These are phyloP conservation scores for Candida sonorensis DNA, from an alignment of 805 yeast species.

Conservation along the genomic window DNA sequence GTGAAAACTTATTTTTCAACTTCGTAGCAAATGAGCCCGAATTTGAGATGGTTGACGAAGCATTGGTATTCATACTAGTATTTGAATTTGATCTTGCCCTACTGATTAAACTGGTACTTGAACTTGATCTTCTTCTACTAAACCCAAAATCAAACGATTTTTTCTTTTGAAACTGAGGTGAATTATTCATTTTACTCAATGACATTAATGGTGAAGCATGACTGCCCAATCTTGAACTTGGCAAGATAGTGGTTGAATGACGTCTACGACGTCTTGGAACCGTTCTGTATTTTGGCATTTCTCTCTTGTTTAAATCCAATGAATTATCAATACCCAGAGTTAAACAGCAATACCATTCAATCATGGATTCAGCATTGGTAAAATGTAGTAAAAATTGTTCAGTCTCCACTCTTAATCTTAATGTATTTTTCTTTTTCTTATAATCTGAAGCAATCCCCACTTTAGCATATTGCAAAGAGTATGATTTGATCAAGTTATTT, in stretches of 20 bases:
- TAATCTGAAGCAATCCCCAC: conserved; percentile 86
- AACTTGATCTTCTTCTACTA: not conserved
- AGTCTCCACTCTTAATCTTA: conserved; percentile 74
- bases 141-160: not conserved
- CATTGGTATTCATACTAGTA: not conserved
- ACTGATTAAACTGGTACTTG: not conserved
- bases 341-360: conserved; percentile 72
- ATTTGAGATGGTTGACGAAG: no score
- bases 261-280: conserved; percentile 73
- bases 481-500: conserved; percentile 47
- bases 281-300: conserved; percentile 68
- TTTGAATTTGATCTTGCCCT: not conserved
- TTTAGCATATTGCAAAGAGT: conserved; percentile 76
- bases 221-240: conserved; percentile 28
- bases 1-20: not conserved
- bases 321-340: conserved; percentile 75
- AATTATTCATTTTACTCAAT: not conserved
- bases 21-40: not conserved
- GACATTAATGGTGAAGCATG: conserved; percentile 1
- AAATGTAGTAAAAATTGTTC: conserved; percentile 75
- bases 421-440: conserved; percentile 56
- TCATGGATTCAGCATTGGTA: conserved; percentile 53
- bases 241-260: no score
- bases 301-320: conserved; percentile 65
- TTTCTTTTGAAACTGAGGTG: not conserved